These are phyloP conservation scores for Talaromyces sp. DNA, from an alignment of 2,329 filamentous ascomycete genomes.

Conservation along the genomic window DNA sequence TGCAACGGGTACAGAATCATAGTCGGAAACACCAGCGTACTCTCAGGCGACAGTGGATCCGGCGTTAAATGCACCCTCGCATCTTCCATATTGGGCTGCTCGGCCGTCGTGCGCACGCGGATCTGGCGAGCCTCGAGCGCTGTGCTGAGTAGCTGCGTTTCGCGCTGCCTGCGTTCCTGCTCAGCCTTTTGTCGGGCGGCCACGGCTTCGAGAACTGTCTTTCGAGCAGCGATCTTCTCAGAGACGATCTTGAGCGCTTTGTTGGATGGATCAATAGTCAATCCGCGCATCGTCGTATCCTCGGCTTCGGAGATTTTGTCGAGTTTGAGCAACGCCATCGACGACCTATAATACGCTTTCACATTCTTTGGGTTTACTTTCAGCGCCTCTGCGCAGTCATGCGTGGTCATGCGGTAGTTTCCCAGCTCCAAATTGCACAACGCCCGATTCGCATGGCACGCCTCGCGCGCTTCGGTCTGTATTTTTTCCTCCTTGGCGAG, in stretches of 20 bases:
- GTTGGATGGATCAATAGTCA: conserved; percentile 67
- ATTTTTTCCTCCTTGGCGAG: conserved; percentile 53
- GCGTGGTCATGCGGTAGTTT: conserved; percentile 81
- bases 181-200: conserved; percentile 51
- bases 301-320: conserved; percentile 73
- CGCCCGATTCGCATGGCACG: conserved; percentile 78
- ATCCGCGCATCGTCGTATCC: conserved; percentile 40
- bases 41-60: conserved; percentile 67
- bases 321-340: conserved; percentile 69
- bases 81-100: conserved; percentile 84
- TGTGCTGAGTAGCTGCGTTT: conserved; percentile 57
- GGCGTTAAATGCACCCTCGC: conserved; percentile 64
- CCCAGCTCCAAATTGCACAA: conserved; percentile 84
- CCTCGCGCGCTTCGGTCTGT: conserved; percentile 63
- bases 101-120: conserved; percentile 56
- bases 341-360: conserved; percentile 87
- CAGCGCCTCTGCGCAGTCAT: conserved; percentile 76
- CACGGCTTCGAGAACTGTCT: conserved; percentile 50
- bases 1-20: conserved; percentile 80
- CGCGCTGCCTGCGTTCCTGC: conserved; percentile 41
- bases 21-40: conserved; percentile 67
- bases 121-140: conserved; percentile 68
- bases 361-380: conserved; percentile 72
- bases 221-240: conserved; percentile 57
- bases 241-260: conserved; percentile 57